Evolutionary conservation across 1,139 yeast species (phyloP), one percentile per base, ranked within the genome.

Genomic region (Yamadazyma membranifaciens): DNA sequence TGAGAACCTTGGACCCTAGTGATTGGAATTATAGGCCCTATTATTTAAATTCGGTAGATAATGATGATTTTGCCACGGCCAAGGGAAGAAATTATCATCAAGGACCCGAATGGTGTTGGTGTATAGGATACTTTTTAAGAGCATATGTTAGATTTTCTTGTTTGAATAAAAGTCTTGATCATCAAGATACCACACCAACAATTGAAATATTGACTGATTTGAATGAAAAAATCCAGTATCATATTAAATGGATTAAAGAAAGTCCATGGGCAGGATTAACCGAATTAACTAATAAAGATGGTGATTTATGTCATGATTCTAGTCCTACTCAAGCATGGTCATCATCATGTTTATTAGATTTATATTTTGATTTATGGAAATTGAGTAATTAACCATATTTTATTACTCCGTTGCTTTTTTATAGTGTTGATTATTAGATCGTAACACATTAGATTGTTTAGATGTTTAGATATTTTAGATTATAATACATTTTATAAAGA

Each of bases 91-190:
- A 92, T 63, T 92, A 92, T 61, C 98, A 92, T 62, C 98, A 92
- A 64, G 98, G 98, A 2, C 98, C 98, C 1, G 98, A 92, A 60
- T 92, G 98, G 98, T 83, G 87, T 16, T 92, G 98, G 97, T 80
- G 83, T 46, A 73, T 75, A 31, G 98, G 98, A 1, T 89, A 80
- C 63, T 91, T 87, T 59, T 65, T 92, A 50, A 75, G 97, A 47
- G 96, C 98, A 0, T 81, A 72, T 57, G 65, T 74, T 36, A 80
- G 81, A 49, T 63, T 70, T 41, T 51, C 60, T 24, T 65, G 66
- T 9, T 55, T 13, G 50, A 59, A 38, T 45, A 51, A 55, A 1
- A 56, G 61, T 13, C 64, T 64, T 6, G 55, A 54, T 11, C 5
- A 25, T 9, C 11, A 25, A 13, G 17, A 33, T 24, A 17, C 14